Evolutionary conservation across 169 alveolate genomes (phyloP), one percentile per base, ranked within the genome.

Genomic region (Eimeria zaria): DNA sequence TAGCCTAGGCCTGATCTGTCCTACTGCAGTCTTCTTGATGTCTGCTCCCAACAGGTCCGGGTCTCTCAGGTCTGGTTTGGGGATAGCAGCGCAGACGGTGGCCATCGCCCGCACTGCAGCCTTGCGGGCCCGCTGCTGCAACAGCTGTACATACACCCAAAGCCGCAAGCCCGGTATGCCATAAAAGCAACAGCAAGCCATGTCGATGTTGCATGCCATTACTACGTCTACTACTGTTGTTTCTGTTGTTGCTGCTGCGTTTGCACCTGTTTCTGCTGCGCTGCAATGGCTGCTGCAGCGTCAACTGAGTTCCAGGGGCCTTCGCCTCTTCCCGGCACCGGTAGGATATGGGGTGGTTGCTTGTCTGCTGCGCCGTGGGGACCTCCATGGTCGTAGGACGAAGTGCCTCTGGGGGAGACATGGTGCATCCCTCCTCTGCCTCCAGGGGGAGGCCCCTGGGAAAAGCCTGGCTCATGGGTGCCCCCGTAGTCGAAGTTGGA

Each of bases 211-310:
- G 30, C 44, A 46, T 11, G 39, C 74, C 4, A 41, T 74, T 48
- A 33, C 74, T 83, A 39, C 9, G 33, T 83, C 91, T 53, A 48
- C 39, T 30, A 7, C 71, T 30, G 76, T 36, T 83, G 74, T n/a
- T 48, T 55, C 48, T 20, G n/a, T 5, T 53, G 74, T 39, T 30
- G 27, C 48, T 60, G 93, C 39, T 41, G 81, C 46, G 18, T n/a
- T 14, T 44, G 81, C 48, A 87, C 93, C 93, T 87, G 93, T 44
- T 87, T 87, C 81, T 87, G 93, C 83, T 87, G 93, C 30, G 83
- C 93, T 41, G 93, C 93, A 87, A 87, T 87, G 48, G 93, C 83
- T 60, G 93, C 93, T 87, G 93, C 93, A 87, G 93, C 93, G 67
- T 87, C 93, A 41, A 87, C 93, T 11, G 93, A 87, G 53, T 58